Conservation (phyloP, 2,329 filamentous ascomycete genomes). For the Bipolaris victoriae region DNA sequence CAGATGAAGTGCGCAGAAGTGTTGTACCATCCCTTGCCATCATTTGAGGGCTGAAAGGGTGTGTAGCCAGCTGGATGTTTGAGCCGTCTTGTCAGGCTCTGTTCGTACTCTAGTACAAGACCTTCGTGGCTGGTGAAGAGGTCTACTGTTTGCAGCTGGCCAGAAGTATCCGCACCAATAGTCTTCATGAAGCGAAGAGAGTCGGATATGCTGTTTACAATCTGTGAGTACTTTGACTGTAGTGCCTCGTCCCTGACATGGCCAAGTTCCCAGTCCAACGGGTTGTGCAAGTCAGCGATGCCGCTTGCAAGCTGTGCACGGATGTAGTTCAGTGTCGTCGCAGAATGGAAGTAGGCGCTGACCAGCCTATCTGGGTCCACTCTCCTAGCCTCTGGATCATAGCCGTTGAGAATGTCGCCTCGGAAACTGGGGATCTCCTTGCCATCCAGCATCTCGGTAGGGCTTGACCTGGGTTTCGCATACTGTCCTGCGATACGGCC, state of each 20-base stretch:
- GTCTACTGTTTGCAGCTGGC: constrained; percentile 88
- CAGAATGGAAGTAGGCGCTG: constrained; percentile 93
- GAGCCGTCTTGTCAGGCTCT: constrained; percentile 79
- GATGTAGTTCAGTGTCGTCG: constrained; percentile 92
- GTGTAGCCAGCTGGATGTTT: constrained; percentile 64
- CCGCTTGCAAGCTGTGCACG: constrained; percentile 82
- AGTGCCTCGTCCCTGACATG: constrained; percentile 85
- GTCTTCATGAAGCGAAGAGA: constrained; percentile 93
- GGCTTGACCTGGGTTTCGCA: constrained; percentile 90
- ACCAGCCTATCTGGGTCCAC: constrained; percentile 86
- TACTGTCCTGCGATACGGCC: constrained; percentile 97
- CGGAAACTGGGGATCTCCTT: constrained; percentile 86
- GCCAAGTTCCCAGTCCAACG: constrained; percentile 91
- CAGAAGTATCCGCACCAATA: constrained; percentile 84
- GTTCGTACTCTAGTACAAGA: constrained; percentile 91
- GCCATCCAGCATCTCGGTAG: constrained; percentile 81
- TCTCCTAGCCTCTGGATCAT: constrained; percentile 72
- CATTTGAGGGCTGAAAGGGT: constrained; percentile 33
- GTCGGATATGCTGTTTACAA: constrained; percentile 86
- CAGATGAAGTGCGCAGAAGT: constrained; percentile 97
- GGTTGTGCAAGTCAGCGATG: constrained; percentile 90
- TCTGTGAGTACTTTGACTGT: constrained; percentile 83
- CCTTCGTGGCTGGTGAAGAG: constrained; percentile 96
- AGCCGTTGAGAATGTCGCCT: constrained; percentile 95
- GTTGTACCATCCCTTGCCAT: constrained; percentile 78